phyloP scores from a whole-genome alignment of 2,329 filamentous ascomycete genomes.

The Neophaeococcomyces aloes region DNA sequence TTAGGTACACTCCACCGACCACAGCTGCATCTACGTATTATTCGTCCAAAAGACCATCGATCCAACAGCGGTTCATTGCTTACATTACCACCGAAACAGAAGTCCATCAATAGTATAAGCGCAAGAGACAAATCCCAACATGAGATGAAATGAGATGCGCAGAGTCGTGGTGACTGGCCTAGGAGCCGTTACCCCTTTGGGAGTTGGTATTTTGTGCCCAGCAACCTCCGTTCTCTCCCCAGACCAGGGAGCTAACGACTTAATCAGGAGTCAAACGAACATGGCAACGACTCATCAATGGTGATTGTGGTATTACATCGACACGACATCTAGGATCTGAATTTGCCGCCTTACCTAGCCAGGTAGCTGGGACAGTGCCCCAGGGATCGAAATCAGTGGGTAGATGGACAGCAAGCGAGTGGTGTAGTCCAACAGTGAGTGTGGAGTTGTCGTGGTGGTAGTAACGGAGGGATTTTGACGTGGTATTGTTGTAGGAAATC shows the following conservation, averaged over 20 bases:
- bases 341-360: constrained; percentile 69
- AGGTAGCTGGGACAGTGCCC: constrained; percentile 74
- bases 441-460: too few relatives aligned
- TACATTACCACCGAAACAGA: too few relatives aligned
- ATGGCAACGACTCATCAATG: constrained; percentile 71
- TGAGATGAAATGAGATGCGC: constrained; percentile 26
- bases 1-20: too few relatives aligned
- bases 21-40: too few relatives aligned
- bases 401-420: constrained; percentile 35
- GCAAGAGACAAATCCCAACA: too few relatives aligned
- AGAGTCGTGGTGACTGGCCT: constrained; percentile 77
- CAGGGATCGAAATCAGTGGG: constrained; percentile 37
- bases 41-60: too few relatives aligned
- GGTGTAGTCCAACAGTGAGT: constrained; percentile 34
- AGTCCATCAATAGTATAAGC: too few relatives aligned
- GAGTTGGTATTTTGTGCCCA: constrained; percentile 48
- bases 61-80: too few relatives aligned
- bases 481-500: constrained; percentile 38
- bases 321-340: constrained; percentile 50
- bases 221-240: constrained; percentile 4
- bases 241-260: constrained; percentile 5
- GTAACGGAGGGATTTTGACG: too few relatives aligned
- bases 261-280: constrained; percentile 54
- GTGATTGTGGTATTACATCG: constrained; percentile 70
- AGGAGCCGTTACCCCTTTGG: constrained; percentile 72